These are phyloP conservation scores for Umbellularia californica DNA, from an alignment of 164 flowering plant genomes.

Conservation along the genomic window DNA sequence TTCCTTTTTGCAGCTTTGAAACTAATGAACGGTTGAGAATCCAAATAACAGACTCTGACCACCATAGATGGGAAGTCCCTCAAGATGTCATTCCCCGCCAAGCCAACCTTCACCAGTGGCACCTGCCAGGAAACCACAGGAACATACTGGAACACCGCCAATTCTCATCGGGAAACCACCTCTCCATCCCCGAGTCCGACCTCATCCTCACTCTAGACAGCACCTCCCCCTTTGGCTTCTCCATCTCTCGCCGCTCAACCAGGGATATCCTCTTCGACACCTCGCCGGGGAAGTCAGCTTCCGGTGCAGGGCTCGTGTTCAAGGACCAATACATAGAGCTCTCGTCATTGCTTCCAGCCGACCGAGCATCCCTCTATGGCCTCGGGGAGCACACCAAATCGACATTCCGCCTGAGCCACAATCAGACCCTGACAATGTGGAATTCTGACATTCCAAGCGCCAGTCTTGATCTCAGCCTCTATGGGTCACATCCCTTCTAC, in stretches of 20 bases:
- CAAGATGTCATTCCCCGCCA: slow-evolving; percentile 42
- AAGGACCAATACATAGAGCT: slow-evolving; percentile 75
- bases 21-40: slow-evolving; percentile 48
- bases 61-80: slow-evolving; percentile 70
- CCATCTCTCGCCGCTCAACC: slow-evolving; percentile 21
- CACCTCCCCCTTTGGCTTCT: slow-evolving; percentile 19
- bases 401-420: slow-evolving; percentile 38
- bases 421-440: slow-evolving; percentile 64
- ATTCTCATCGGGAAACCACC: neutral
- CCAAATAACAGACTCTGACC: slow-evolving; percentile 46
- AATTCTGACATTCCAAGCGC: slow-evolving; percentile 51
- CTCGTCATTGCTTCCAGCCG: slow-evolving; percentile 50
- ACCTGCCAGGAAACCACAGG: slow-evolving; percentile 8
- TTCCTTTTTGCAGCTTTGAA: slow-evolving; percentile 42
- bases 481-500: slow-evolving; percentile 87
- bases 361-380: slow-evolving; percentile 58
- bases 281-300: slow-evolving; percentile 10
- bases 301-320: slow-evolving; percentile 48
- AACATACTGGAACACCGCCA: neutral
- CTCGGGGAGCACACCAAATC: slow-evolving; percentile 83
- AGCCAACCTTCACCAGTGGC: slow-evolving; percentile 10
- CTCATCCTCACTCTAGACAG: slow-evolving; percentile 22
- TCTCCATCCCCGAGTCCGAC: slow-evolving; percentile 23
- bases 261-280: slow-evolving; percentile 30
- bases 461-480: slow-evolving; percentile 48